These are phyloP conservation scores for Hyaloscypha variabilis DNA, from an alignment of 495 filamentous ascomycete species.

Conservation along the genomic window DNA sequence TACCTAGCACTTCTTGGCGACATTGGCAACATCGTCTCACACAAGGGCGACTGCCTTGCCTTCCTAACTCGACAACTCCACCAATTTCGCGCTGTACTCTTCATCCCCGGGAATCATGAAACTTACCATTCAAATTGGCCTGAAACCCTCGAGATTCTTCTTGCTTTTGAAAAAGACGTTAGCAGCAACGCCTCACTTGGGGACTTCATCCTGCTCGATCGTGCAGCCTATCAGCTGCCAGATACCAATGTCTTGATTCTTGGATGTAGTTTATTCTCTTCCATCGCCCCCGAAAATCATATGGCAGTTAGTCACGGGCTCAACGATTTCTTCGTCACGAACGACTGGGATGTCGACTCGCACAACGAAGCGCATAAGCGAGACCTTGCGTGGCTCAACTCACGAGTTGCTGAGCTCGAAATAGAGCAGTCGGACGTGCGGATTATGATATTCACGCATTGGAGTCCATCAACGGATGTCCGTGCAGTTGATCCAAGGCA, in stretches of 20 bases:
- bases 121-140: conserved; percentile 49
- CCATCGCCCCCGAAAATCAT: conserved; percentile 33
- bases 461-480: conserved; percentile 45
- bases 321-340: conserved; percentile 53
- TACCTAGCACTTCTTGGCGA: conserved; percentile 53
- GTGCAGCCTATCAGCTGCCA: conserved; percentile 40
- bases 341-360: conserved; percentile 47
- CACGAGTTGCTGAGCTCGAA: conserved; percentile 42
- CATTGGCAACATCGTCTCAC: conserved; percentile 43
- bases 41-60: conserved; percentile 37
- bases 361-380: conserved; percentile 43
- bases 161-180: conserved; percentile 30
- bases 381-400: conserved; percentile 55
- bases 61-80: conserved; percentile 45
- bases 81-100: conserved; percentile 52
- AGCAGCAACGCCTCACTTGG: conserved; percentile 32
- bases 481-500: conserved; percentile 45
- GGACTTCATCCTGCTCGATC: conserved; percentile 50
- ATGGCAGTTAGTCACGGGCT: conserved; percentile 35
- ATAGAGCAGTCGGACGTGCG: conserved; percentile 36
- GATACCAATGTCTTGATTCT: conserved; percentile 40
- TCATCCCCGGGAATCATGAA: conserved; percentile 61
- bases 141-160: conserved; percentile 29
- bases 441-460: conserved; percentile 54
- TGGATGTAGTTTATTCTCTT: conserved; percentile 51